Conservation (phyloP, 495 filamentous ascomycete genomes). For the Aspergillus funiculosus region DNA sequence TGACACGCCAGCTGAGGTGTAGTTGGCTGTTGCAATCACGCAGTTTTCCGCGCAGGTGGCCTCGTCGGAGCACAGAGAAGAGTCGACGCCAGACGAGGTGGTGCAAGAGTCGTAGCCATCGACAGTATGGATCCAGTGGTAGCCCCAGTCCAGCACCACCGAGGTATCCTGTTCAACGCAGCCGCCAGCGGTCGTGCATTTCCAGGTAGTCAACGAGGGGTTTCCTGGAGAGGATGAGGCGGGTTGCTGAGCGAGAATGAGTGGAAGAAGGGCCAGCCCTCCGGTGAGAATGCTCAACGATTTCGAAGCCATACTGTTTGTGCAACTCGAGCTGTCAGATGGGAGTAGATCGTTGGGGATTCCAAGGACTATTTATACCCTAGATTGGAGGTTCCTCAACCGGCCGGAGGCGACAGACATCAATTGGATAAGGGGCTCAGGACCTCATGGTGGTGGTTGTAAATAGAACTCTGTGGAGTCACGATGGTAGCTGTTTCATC, state of each 20-base stretch:
- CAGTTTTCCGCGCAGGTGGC: slow-evolving; percentile 6
- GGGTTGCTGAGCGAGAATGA: slow-evolving; percentile 22
- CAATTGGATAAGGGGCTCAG: too few species aligned
- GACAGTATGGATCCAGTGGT: slow-evolving; percentile 43
- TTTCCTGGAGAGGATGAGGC: slow-evolving; percentile 29
- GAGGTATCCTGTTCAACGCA: slow-evolving; percentile 36
- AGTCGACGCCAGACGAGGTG: slow-evolving; percentile 16
- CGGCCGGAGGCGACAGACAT: too few species aligned
- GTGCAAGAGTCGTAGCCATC: slow-evolving; percentile 33
- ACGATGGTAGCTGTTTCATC: too few species aligned
- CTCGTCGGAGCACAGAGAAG: slow-evolving; percentile 6
- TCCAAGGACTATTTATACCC: too few species aligned
- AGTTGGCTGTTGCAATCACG: slow-evolving; percentile 8
- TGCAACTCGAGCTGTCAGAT: too few species aligned
- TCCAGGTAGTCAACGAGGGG: slow-evolving; percentile 35
- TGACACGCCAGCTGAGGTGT: neutral
- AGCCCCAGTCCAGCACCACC: slow-evolving; percentile 36
- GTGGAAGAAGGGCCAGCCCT: slow-evolving; percentile 14
- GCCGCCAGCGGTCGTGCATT: slow-evolving; percentile 33
- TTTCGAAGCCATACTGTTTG: too few species aligned
- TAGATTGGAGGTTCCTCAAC: too few species aligned
- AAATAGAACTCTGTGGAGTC: too few species aligned
- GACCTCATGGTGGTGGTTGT: too few species aligned
- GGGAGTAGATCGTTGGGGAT: too few species aligned
- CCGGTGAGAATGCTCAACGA: slow-evolving; percentile 3